A percentile compares a stretch with the other conserved stretches of the same genome.
Conservation (phyloP, 2,329 filamentous ascomycete species). For the Nigrograna mackinnonii region DNA sequence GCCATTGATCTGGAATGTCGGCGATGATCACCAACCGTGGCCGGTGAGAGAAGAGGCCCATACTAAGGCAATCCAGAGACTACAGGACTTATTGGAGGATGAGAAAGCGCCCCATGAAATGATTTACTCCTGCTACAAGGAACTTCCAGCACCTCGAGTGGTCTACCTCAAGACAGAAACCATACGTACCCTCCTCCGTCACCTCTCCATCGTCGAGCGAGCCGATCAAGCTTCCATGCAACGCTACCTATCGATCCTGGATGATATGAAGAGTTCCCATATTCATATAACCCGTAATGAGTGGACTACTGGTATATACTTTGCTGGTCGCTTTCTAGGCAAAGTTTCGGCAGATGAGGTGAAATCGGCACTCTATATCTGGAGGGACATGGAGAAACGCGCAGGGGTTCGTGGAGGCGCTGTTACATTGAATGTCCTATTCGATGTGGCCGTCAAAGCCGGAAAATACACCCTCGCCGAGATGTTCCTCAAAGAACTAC, state of each 20-base stretch:
- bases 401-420: conserved; percentile 67
- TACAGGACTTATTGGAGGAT: conserved; percentile 46
- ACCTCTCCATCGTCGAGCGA: conserved; percentile 66
- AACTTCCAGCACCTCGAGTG: conserved; percentile 57
- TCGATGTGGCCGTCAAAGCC: conserved; percentile 83
- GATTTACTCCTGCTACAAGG: conserved; percentile 57
- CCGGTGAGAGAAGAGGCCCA: conserved; percentile 38
- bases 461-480: conserved; percentile 84
- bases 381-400: conserved; percentile 85
- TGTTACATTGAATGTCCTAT: conserved; percentile 93
- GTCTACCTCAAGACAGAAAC: conserved; percentile 53
- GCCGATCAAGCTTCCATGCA: conserved; percentile 65
- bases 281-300: conserved; percentile 69
- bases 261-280: conserved; percentile 77
- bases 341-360: conserved; percentile 62
- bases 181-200: conserved; percentile 67
- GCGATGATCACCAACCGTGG: conserved; percentile 36
- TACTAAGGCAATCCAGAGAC: conserved; percentile 33
- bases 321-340: conserved; percentile 73
- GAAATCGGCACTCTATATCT: conserved; percentile 73
- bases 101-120: conserved; percentile 48
- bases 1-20: conserved; percentile 33
- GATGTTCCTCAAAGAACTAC: conserved; percentile 83
- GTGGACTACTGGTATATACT: conserved; percentile 84
- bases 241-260: conserved; percentile 80